Conservation (phyloP, 352 stramenopile genomes). For the Thalassiosira oceanica region DNA sequence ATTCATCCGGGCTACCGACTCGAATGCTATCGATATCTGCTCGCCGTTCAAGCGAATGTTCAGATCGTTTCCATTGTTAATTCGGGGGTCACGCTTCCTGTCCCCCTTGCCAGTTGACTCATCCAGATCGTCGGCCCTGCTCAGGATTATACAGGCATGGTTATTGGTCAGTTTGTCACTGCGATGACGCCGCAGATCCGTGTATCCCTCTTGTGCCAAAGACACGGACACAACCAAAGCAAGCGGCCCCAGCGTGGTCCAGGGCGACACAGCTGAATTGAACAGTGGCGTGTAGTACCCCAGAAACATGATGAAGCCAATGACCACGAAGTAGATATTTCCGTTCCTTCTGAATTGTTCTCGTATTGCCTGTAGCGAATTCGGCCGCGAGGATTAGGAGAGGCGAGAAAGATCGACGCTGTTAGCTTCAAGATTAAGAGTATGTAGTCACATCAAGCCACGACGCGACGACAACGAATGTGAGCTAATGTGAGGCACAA, state of each 20-base stretch:
- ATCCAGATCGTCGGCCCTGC: constrained; percentile 54
- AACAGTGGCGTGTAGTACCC: constrained; percentile 82
- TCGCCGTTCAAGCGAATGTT: constrained; percentile 29
- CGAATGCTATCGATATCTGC: constrained; percentile 52
- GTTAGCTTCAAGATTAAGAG: too few species aligned
- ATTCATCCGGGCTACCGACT: constrained; percentile 70
- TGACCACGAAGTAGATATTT: constrained; percentile 96
- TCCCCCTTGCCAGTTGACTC: constrained; percentile 25
- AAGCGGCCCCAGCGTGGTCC: constrained; percentile 82
- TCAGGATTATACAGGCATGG: constrained; percentile 63
- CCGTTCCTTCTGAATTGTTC: constrained; percentile 94
- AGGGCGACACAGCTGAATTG: constrained; percentile 76
- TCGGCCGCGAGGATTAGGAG: constrained; percentile 63
- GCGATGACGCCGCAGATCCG: constrained; percentile 79
- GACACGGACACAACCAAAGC: constrained; percentile 80
- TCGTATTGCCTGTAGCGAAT: constrained; percentile 89
- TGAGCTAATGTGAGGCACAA: too few species aligned
- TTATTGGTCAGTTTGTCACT: constrained; percentile 82
- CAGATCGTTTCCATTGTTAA: constrained; percentile 63
- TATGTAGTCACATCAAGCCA: too few species aligned
- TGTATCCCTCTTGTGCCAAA: constrained; percentile 77
- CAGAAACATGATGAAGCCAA: constrained; percentile 91
- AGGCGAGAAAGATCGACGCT: not conserved
- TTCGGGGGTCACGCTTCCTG: constrained; percentile 26
- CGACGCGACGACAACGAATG: too few species aligned